phyloP scores from a whole-genome alignment of 2,329 filamentous ascomycete genomes.

The Trichoderma koningiopsis region DNA sequence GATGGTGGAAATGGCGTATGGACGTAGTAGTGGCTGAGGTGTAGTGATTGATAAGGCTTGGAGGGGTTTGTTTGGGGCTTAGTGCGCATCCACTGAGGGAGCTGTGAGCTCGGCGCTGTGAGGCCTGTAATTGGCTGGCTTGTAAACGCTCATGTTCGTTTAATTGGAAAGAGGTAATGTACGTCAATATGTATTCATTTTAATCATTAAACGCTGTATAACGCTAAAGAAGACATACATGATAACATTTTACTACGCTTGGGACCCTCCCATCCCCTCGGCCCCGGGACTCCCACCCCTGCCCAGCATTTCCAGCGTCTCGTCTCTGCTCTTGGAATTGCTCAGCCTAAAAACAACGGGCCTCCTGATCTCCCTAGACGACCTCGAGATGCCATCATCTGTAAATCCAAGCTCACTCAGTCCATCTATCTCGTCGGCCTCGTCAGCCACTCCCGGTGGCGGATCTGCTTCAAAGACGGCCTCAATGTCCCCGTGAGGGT shows the following conservation, averaged over 20 bases:
- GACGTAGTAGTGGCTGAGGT: neutral
- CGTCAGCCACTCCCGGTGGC: conserved; percentile 48
- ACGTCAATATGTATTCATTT: neutral
- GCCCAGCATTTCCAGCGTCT: conserved; percentile 14
- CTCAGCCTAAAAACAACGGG: conserved; percentile 24
- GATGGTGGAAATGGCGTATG: neutral
- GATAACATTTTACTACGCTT: neutral
- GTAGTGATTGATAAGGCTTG: neutral
- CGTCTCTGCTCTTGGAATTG: conserved; percentile 21
- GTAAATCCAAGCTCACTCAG: conserved; percentile 40
- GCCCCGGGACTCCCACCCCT: conserved; percentile 5
- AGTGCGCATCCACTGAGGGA: neutral
- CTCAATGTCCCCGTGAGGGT: conserved; percentile 63
- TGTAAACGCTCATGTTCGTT: neutral
- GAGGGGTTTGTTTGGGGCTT: neutral
- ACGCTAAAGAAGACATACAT: too few species aligned
- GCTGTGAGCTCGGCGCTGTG: neutral
- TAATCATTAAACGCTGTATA: too few species aligned
- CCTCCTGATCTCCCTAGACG: conserved; percentile 32
- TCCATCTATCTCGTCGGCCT: conserved; percentile 40
- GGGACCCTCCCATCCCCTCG: neutral
- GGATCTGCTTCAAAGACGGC: conserved; percentile 59
- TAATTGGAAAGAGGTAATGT: neutral
- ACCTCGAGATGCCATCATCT: conserved; percentile 37
- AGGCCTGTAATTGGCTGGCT: conserved; percentile 1